Percentiles rank a stretch among this genome's conserved stretches.
These are phyloP conservation scores for Plectosphaerella cucumerina DNA, from an alignment of 2,329 filamentous ascomycete species.

Conservation along the genomic window DNA sequence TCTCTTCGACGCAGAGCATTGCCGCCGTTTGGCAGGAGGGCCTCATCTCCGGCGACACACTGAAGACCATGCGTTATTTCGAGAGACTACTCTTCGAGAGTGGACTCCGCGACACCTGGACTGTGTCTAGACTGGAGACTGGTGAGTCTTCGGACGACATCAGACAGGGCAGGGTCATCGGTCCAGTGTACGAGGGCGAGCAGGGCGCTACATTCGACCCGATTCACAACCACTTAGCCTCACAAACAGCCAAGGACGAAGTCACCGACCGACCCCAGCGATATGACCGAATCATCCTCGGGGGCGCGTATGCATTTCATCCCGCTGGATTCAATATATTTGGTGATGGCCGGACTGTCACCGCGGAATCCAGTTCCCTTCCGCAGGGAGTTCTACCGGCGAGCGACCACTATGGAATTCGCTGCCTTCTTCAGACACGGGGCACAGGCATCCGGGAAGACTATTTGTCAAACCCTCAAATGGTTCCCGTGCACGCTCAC, in stretches of 20 bases:
- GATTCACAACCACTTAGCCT: constrained; percentile 49
- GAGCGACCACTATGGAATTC: constrained; percentile 58
- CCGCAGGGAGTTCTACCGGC: constrained; percentile 22
- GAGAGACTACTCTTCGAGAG: constrained; percentile 40
- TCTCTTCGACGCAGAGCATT: constrained; percentile 54
- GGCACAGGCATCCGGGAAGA: too few species aligned
- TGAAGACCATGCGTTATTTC: constrained; percentile 36
- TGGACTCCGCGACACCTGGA: constrained; percentile 50
- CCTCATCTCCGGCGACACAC: constrained; percentile 47
- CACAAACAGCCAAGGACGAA: constrained; percentile 40
- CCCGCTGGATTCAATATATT: constrained; percentile 51
- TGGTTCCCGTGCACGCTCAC: too few species aligned
- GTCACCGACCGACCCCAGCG: constrained; percentile 55
- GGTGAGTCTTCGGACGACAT: constrained; percentile 33
- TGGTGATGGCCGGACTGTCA: constrained; percentile 34
- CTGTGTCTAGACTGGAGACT: constrained; percentile 36
- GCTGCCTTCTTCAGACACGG: constrained; percentile 29
- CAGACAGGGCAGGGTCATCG: constrained; percentile 13
- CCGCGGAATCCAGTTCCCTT: constrained; percentile 1
- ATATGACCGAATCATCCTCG: constrained; percentile 60
- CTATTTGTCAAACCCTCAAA: too few species aligned
- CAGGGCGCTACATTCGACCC: constrained; percentile 64
- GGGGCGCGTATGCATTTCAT: constrained; percentile 29
- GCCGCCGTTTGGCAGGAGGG: constrained; percentile 45
- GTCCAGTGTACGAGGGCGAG: constrained; percentile 50